These are phyloP conservation scores for Herpetospermum pedunculosum DNA, from an alignment of 306 rosid genomes.

Conservation along the genomic window DNA sequence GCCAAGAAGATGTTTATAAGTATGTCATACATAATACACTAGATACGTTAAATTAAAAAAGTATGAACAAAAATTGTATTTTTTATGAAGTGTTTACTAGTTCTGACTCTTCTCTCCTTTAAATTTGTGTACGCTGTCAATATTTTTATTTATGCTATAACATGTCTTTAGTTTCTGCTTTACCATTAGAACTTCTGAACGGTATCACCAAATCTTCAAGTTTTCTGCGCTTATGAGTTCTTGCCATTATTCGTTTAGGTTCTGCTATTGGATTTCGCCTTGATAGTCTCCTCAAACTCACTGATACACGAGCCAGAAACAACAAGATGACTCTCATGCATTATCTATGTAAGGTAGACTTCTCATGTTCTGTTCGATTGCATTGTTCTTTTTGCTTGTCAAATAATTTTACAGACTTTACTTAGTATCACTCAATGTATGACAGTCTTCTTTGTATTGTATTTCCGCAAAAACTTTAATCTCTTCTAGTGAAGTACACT, in stretches of 20 bases:
- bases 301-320: constrained; percentile 83
- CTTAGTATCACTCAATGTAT: neutral
- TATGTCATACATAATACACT: neutral
- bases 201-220: neutral
- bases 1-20: neutral
- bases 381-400: neutral
- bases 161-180: neutral
- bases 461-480: neutral
- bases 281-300: constrained; percentile 94
- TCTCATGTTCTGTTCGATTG: constrained; percentile 3
- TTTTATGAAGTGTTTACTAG: neutral
- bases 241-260: constrained; percentile 29
- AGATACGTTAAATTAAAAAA: neutral
- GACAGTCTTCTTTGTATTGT: neutral
- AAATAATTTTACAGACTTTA: neutral
- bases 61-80: neutral
- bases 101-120: neutral
- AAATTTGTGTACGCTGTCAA: neutral
- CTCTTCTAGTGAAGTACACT: neutral
- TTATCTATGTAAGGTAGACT: constrained; percentile 93
- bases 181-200: neutral
- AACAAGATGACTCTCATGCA: constrained; percentile 98
- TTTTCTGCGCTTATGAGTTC: neutral
- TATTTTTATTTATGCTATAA: neutral
- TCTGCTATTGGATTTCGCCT: constrained; percentile 95